Percentiles rank a stretch among this genome's conserved stretches.
These are phyloP conservation scores for Teunomyces funiuensis DNA, from an alignment of 805 yeast genomes.

Conservation along the genomic window DNA sequence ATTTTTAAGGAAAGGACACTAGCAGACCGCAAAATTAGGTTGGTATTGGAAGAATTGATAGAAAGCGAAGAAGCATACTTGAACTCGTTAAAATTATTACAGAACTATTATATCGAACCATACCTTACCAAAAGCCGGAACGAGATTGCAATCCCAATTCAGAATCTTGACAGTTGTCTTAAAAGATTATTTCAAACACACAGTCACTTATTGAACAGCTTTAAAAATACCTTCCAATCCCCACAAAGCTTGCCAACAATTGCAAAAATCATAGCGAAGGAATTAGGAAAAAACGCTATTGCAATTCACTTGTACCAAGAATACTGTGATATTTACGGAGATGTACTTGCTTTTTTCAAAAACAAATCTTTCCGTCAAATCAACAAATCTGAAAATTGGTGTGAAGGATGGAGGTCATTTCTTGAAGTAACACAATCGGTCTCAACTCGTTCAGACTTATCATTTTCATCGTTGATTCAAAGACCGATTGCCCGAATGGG, in stretches of 20 bases:
- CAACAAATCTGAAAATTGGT: constrained; percentile 18
- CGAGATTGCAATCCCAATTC: constrained; percentile 30
- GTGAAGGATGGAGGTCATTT: constrained; percentile 33
- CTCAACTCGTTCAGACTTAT: constrained; percentile 41
- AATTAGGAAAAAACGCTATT: constrained; percentile 19
- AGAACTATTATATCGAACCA: constrained; percentile 44
- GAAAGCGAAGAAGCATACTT: constrained; percentile 50
- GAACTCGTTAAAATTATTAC: constrained; percentile 42
- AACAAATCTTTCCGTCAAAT: constrained; percentile 14
- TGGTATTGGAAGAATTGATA: constrained; percentile 45
- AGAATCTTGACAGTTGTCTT: constrained; percentile 1
- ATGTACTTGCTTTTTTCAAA: constrained; percentile 31
- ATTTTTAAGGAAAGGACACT: background rate
- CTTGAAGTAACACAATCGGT: constrained; percentile 44
- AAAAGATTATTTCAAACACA: constrained; percentile 22
- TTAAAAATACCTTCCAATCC: constrained; percentile 12
- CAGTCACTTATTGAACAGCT: constrained; percentile 21
- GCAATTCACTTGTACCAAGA: constrained; percentile 29
- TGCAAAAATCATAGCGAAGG: constrained; percentile 16
- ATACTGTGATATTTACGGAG: constrained; percentile 32
- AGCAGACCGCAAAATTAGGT: constrained; percentile 18
- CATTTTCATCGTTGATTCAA: constrained; percentile 53
- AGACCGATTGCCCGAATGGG: constrained; percentile 52
- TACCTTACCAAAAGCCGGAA: constrained; percentile 26
- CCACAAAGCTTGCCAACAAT: background rate